Evolutionary conservation across 1,284 basidiomycete genomes (phyloP).

Genomic region (Retiboletus flavoniger): DNA sequence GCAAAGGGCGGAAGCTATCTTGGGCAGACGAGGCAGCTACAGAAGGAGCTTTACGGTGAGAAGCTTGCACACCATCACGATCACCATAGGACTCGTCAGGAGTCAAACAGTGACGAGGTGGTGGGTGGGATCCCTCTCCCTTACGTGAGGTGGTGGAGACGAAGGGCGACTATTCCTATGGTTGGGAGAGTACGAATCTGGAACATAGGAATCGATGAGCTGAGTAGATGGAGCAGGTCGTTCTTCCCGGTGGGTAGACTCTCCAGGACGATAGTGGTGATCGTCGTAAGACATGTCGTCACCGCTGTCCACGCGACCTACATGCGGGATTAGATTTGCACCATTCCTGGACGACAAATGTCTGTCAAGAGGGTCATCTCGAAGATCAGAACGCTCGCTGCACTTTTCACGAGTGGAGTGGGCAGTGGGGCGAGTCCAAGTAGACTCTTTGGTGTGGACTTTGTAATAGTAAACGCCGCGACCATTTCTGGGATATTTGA

Average conservation of each 20-base stretch:
- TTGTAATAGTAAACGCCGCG: slow-evolving; percentile 61
- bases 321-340: slow-evolving; percentile 24
- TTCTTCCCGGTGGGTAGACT: slow-evolving; percentile 32
- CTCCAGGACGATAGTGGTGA: slow-evolving; percentile 61
- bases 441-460: slow-evolving; percentile 52
- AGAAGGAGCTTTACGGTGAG: slow-evolving; percentile 31
- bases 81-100: slow-evolving; percentile 24
- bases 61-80: slow-evolving; percentile 22
- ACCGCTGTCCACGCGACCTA: slow-evolving; percentile 31
- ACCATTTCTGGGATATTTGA: slow-evolving; percentile 48
- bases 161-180: slow-evolving; percentile 23
- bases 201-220: slow-evolving; percentile 33
- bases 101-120: slow-evolving; percentile 24
- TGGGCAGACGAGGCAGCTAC: slow-evolving; percentile 20
- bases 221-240: slow-evolving; percentile 25
- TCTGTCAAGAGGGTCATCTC: slow-evolving; percentile 30
- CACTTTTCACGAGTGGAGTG: slow-evolving; percentile 25
- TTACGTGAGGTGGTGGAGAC: slow-evolving; percentile 24
- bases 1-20: slow-evolving; percentile 25
- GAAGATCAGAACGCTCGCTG: slow-evolving; percentile 25
- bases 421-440: slow-evolving; percentile 55
- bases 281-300: slow-evolving; percentile 48
- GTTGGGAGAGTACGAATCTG: slow-evolving; percentile 31
- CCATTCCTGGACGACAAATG: slow-evolving; percentile 25
- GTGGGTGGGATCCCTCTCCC: slow-evolving; percentile 23